Base-by-base conservation (phyloP, 768 basidiomycete species). In the Russula griseocarnosa region DNA sequence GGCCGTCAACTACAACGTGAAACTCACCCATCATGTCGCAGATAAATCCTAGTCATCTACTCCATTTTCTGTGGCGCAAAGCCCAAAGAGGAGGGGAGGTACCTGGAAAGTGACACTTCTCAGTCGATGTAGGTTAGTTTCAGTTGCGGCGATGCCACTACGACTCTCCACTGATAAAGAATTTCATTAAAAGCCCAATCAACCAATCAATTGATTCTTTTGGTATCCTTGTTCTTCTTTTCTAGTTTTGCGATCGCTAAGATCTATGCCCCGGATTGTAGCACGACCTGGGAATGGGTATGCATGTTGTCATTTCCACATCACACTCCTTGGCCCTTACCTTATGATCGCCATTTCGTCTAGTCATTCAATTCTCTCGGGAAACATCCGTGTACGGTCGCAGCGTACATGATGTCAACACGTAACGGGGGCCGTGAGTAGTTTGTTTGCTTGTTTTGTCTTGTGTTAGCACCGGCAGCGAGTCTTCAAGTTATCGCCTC, bases 321-420 rank as follows among this genome's bases (percentile, higher is more conserved):
- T 20, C 20, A 20, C 20, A 10, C 20, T 9, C 10, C 20, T 20
- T 44, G 9, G n/a, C n/a, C 20, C 4, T 44, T 10, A 44, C 9
- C 47, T 49, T 24, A 49, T 26, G 5, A 22, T 26, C 24, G 22
- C 14, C 1, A 3, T 16, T 49, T 14, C 14, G 24, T 32, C 30
- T n/a, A 34, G 51, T 20, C 30, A 3, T 54, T 54, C 42, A 61
- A 61, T 24, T 14, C 30, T 20, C 30, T 55, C 13, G 32, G 22
- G 13, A 32, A 61, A 47, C 26, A 36, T 47, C 11, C 32, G 24
- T 61, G 60, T 47, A 20, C 5, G 9, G 53, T 55, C 44, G 53
- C 30, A 13, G 60, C 44, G 10, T 47, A 36, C 34, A 1, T 61
- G 32, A 22, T 44, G 42, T 4, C 30, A 2, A 61, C 60, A 7